Conservation (phyloP, 2,329 filamentous ascomycete genomes). For the Claviceps cyperi region DNA sequence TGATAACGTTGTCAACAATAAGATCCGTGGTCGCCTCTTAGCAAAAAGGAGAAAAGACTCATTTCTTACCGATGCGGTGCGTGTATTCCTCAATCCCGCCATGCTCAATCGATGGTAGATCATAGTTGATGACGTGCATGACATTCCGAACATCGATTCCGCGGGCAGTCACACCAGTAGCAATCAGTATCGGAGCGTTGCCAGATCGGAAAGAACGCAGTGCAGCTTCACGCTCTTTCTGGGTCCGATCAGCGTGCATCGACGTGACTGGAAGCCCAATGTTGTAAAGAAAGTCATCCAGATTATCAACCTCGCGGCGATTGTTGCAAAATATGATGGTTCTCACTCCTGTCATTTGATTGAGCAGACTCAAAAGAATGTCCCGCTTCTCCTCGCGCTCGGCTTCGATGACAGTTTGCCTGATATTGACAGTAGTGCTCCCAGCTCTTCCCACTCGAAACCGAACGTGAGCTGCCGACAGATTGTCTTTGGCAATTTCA, state of each 20-base stretch:
- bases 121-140: constrained; percentile 86
- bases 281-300: constrained; percentile 84
- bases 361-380: constrained; percentile 57
- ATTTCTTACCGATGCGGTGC: constrained; percentile 69
- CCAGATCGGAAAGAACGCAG: constrained; percentile 73
- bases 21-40: not conserved
- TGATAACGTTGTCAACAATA: not conserved
- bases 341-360: constrained; percentile 54
- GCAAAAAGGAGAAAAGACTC: not conserved
- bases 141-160: constrained; percentile 82
- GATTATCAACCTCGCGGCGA: constrained; percentile 60
- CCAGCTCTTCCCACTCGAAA: constrained; percentile 81
- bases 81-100: constrained; percentile 91
- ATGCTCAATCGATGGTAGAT: constrained; percentile 57
- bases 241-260: constrained; percentile 76
- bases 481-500: constrained; percentile 59
- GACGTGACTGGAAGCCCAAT: constrained; percentile 67
- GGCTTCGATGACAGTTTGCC: constrained; percentile 58
- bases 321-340: constrained; percentile 86
- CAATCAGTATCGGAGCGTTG: constrained; percentile 62
- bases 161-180: constrained; percentile 75
- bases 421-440: constrained; percentile 68
- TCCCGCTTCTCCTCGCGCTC: constrained; percentile 54
- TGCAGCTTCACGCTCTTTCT: constrained; percentile 82
- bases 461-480: constrained; percentile 59